phyloP scores from a whole-genome alignment of 345 rosid genomes.

The Euclidium syriacum region DNA sequence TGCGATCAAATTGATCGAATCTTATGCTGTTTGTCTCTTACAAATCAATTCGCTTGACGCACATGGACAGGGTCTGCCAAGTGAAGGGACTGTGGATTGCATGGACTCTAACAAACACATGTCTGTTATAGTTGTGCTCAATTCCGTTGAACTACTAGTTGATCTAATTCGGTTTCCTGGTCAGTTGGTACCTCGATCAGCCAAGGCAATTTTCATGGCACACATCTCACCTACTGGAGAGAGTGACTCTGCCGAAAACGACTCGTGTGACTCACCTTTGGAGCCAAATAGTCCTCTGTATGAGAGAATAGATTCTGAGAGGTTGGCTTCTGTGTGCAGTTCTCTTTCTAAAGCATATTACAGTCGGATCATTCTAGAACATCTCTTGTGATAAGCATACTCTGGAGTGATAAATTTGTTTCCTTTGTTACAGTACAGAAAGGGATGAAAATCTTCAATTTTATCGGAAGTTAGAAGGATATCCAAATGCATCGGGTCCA shows the following conservation, averaged over 20 bases:
- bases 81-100: constrained; percentile 77
- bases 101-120: constrained; percentile 78
- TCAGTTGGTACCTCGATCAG: constrained; percentile 74
- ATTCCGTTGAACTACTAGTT: constrained; percentile 80
- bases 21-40: neutral
- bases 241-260: constrained; percentile 98
- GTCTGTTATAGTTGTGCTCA: constrained; percentile 81
- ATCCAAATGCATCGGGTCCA: constrained; percentile 58
- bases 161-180: constrained; percentile 98
- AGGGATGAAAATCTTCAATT: constrained; percentile 71
- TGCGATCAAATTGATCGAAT: neutral
- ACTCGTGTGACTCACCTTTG: constrained; percentile 96
- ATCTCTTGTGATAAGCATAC: constrained; percentile 8
- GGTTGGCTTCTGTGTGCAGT: constrained; percentile 37
- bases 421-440: constrained; percentile 57
- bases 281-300: constrained; percentile 98
- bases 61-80: constrained; percentile 76
- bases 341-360: constrained; percentile 11
- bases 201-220: constrained; percentile 84
- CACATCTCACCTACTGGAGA: constrained; percentile 90
- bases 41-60: neutral
- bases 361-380: neutral
- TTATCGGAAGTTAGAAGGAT: constrained; percentile 57
- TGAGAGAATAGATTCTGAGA: constrained; percentile 74
- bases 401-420: constrained; percentile 18